Conservation (phyloP, 169 alveolate genomes). For the Plasmodium chabaudi region DNA sequence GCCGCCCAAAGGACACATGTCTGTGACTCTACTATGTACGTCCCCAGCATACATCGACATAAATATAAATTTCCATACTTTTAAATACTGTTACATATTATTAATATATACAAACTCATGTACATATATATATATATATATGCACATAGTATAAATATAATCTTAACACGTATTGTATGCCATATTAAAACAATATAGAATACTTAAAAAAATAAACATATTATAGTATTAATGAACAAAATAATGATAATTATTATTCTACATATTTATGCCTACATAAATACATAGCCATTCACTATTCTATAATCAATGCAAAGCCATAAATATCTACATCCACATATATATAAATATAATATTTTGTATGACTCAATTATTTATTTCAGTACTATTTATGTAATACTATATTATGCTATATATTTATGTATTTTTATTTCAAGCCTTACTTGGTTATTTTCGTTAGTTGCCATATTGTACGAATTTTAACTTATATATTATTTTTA, state of each 20-base stretch:
- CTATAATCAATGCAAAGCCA: no score
- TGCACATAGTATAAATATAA: neutral
- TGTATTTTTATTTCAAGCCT: constrained; percentile 11
- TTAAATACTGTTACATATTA: neutral
- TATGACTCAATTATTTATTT: no score
- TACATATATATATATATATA: constrained; percentile 9
- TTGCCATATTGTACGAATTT: constrained; percentile 44
- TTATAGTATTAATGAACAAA: neutral
- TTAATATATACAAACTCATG: neutral
- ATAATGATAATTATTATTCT: neutral
- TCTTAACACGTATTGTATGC: no score
- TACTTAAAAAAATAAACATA: neutral
- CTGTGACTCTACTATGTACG: no score
- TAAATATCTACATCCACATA: no score
- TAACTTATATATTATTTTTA: constrained; percentile 4
- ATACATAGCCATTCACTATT: neutral
- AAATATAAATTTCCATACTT: neutral
- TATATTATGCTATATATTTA: neutral
- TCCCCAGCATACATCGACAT: neutral
- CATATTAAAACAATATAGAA: no score
- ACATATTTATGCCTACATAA: neutral
- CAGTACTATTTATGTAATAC: no score
- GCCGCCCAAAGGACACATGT: no score
- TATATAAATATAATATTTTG: neutral
- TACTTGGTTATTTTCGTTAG: constrained; percentile 66